Evolutionary conservation across 2,329 filamentous ascomycete genomes (phyloP).

Genomic region (Pseudogymnoascus sp.): DNA sequence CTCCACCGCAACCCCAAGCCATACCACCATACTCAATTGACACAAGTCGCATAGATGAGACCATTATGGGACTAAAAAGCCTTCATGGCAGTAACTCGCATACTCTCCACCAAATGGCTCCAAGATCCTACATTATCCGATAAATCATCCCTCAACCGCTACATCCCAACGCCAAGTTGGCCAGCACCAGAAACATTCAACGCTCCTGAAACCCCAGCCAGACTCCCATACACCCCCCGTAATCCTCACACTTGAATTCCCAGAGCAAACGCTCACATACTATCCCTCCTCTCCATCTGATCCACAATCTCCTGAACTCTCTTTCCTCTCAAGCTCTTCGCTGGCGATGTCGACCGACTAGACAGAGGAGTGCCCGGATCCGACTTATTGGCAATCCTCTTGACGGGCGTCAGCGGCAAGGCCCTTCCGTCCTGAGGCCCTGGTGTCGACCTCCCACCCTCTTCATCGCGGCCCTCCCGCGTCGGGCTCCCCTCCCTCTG

Average conservation of each 20-base stretch:
- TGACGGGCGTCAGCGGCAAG: neutral
- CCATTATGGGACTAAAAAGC: too few relatives aligned
- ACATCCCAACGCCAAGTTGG: neutral
- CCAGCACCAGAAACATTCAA: neutral
- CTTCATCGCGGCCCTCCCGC: slow-evolving; percentile 9
- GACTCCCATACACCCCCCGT: neutral
- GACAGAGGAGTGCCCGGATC: neutral
- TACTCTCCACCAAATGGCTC: neutral
- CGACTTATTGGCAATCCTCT: neutral
- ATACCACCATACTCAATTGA: too few relatives aligned
- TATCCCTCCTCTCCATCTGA: slow-evolving; percentile 1
- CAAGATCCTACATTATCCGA: neutral
- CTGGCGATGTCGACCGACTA: neutral
- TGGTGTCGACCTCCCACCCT: neutral
- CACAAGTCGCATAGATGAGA: too few relatives aligned
- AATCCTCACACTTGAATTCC: neutral
- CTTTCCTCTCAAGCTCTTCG: neutral
- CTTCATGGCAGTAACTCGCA: neutral
- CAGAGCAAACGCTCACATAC: neutral
- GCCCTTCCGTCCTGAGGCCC: neutral
- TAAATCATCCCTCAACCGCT: neutral
- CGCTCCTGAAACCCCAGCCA: neutral
- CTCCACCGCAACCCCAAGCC: too few relatives aligned
- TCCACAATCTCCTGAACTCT: neutral
- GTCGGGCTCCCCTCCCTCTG: slow-evolving; percentile 20